Percentiles rank a stretch among this genome's conserved stretches.
These are phyloP conservation scores for Suillus lakei DNA, from an alignment of 768 basidiomycete species.

Conservation along the genomic window DNA sequence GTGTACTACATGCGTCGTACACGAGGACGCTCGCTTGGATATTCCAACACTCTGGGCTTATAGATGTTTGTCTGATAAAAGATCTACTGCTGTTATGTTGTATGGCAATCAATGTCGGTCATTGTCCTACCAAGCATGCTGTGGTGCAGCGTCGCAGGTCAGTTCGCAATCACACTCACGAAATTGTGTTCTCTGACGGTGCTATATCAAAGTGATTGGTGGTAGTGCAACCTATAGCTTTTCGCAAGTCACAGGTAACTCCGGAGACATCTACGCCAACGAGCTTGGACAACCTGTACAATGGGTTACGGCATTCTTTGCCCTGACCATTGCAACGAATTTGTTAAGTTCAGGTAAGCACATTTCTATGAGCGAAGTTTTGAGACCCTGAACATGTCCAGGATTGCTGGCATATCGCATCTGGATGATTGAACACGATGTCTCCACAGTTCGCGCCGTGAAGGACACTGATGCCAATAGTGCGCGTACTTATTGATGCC, in stretches of 20 bases:
- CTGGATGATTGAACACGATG: background rate
- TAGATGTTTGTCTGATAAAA: no score
- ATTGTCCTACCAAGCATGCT: no score
- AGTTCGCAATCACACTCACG: no score
- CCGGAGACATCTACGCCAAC: background rate
- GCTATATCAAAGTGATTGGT: background rate
- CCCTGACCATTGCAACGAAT: background rate
- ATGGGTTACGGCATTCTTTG: background rate
- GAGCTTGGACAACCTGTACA: background rate
- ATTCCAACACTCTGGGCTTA: no score
- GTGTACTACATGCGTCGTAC: no score
- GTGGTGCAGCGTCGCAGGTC: no score
- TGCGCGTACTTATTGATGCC: no score
- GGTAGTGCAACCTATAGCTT: background rate
- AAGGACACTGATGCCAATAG: no score
- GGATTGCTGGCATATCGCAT: background rate
- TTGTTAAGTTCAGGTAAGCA: background rate
- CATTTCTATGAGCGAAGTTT: background rate
- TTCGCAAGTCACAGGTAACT: background rate
- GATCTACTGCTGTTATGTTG: no score
- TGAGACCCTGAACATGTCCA: background rate
- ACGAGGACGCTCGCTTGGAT: no score
- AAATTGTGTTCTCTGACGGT: background rate
- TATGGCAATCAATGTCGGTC: no score
- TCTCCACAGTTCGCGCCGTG: background rate